These are phyloP conservation scores for Canna indica DNA, from an alignment of 176 grass and related monocot genomes.

Conservation along the genomic window DNA sequence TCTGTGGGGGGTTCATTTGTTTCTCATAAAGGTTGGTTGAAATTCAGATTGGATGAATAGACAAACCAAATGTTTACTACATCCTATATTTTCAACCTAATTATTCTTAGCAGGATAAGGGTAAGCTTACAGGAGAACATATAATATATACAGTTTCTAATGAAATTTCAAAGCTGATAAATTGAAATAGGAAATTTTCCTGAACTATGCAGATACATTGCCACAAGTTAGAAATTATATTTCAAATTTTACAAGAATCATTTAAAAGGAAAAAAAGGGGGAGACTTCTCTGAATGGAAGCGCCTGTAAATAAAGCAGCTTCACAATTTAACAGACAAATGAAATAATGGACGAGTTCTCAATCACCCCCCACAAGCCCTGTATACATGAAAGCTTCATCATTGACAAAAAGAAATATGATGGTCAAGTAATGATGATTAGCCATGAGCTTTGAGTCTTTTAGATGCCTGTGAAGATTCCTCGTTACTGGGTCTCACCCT, in stretches of 20 bases:
- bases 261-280: neutral
- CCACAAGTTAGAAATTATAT: conserved; percentile 9
- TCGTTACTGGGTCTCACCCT: conserved; percentile 9
- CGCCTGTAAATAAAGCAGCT: conserved; percentile 21
- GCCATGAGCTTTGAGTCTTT: conserved; percentile 25
- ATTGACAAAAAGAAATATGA: neutral
- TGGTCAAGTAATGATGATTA: conserved; percentile 15
- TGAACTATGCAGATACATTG: conserved; percentile 2
- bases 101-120: no score
- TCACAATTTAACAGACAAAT: conserved; percentile 17
- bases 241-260: conserved; percentile 1
- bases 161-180: neutral
- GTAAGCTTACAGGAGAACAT: no score
- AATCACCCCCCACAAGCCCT: neutral
- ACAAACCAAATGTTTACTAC: no score
- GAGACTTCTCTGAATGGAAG: conserved; percentile 19
- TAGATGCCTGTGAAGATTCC: conserved; percentile 30
- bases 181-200: neutral
- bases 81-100: no score
- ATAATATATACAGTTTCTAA: no score
- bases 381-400: conserved; percentile 14
- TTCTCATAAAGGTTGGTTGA: no score
- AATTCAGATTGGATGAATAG: no score
- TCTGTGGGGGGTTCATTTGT: no score
- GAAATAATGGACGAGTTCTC: conserved; percentile 13